Conservation (phyloP, 495 filamentous ascomycete genomes). For the Penicillium ucsense region DNA sequence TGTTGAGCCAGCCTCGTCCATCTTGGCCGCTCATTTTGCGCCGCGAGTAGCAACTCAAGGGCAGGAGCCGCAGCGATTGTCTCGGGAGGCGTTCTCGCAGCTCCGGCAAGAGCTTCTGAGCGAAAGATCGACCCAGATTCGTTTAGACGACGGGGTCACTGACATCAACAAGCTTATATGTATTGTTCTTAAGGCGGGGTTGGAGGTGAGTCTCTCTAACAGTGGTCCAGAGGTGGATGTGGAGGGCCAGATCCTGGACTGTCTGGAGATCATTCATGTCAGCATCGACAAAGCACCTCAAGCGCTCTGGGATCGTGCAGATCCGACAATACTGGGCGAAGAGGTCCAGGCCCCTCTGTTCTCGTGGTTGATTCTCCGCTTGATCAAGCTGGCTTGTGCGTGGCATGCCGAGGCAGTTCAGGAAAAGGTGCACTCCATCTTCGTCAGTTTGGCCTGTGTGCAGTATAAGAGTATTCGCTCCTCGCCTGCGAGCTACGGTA, state of each 20-base stretch:
- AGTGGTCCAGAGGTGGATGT: conserved; percentile 42
- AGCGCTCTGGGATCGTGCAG: conserved; percentile 46
- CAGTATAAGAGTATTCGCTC: conserved; percentile 27
- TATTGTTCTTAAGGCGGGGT: conserved; percentile 70
- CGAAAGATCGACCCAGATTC: conserved; percentile 30
- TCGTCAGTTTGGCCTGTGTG: conserved; percentile 24
- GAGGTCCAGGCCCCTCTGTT: conserved; percentile 56
- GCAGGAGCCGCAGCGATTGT: conserved; percentile 29
- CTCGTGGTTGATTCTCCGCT: conserved; percentile 57
- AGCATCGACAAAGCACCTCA: conserved; percentile 66
- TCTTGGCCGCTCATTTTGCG: conserved; percentile 56
- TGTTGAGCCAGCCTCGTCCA: conserved; percentile 51
- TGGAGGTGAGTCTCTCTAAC: conserved; percentile 53
- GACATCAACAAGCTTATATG: conserved; percentile 76
- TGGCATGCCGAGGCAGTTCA: conserved; percentile 17
- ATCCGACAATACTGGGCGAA: conserved; percentile 31
- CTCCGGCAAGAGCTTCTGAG: conserved; percentile 56
- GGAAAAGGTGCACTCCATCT: conserved; percentile 20
- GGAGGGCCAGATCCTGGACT: conserved; percentile 50
- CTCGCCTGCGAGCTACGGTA: conserved; percentile 17
- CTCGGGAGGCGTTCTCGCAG: conserved; percentile 49
- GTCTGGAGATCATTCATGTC: conserved; percentile 61
- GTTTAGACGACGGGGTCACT: conserved; percentile 52
- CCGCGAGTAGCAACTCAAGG: conserved; percentile 34
- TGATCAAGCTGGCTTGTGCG: conserved; percentile 22